Base-by-base conservation (phyloP, 768 basidiomycete genomes). In the Gelatoporia subvermispora region DNA sequence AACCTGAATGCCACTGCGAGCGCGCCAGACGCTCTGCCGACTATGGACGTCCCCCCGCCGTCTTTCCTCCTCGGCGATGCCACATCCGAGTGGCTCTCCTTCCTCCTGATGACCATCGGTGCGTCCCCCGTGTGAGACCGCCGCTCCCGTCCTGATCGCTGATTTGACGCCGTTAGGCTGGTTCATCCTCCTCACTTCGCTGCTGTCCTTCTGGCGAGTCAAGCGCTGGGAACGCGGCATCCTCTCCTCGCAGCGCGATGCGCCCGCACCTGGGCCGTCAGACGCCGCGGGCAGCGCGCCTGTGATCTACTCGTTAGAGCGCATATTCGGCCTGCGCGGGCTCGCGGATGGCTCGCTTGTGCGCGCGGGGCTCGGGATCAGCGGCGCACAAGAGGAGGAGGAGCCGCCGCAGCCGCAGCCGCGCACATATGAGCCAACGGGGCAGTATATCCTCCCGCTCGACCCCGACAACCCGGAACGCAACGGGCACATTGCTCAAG, bases 81-180 rank as follows among this genome's bases (percentile, higher is more conserved):
- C 20, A 89, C 93, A 0, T 85, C 87, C 20, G 93, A 97, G 62
- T 97, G 92, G 92, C 70, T 98, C 43, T 90, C 91, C 15, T 98
- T 97, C 72, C 81, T 94, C 69, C 69, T 97, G 56, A 96, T 97
- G 90, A 91, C 86, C 31, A 71, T 92, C 41, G 84, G 84, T 83
- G 53, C 36, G 81, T 69, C 23, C 36, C 24, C 35, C 21, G 18
- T 10, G n/a, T 44, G 4, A 24, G 13, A 43, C n/a, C 2, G 15
- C 16, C n/a, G n/a, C 8, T 3, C n/a, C n/a, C 31, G 16, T 35
- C 41, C 22, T 35, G 56, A 13, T 44, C 22, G 35, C 17, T n/a
- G 1, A 7, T 28, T 18, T 20, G 15, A n/a, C n/a, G n/a, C n/a
- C n/a, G n/a, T n/a, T 48, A 78, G 90, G 85, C 2, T 91, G 88